Base-by-base conservation (phyloP, 495 filamentous ascomycete species). In the Achaetomiella virescens region DNA sequence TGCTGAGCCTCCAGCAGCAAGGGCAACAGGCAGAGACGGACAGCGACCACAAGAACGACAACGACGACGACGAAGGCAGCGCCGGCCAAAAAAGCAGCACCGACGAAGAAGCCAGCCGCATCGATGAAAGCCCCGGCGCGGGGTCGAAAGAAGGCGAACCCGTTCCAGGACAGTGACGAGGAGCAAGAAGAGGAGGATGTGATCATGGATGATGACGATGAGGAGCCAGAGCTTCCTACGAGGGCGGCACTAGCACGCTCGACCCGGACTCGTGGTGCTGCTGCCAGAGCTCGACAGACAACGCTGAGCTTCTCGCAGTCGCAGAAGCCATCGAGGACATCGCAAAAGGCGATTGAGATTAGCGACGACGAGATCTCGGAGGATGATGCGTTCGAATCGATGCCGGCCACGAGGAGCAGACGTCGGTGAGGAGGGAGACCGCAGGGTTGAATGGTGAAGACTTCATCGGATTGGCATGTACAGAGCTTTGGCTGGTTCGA, bases 291-390 rank as follows among this genome's bases (percentile, higher is more conserved):
- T n/a, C 54, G 77, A 43, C 91, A 97, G 68, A 81, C 87, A 2
- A 91, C 75, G 12, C 71, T 96, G 17, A 84, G 79, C 64, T 96
- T 96, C 64, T 81, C 82, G 8, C 79, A 81, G 33, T 70, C 78
- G 2, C 81, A 84, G 35, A 77, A 75, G 44, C 70, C 75, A 14
- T n/a, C n/a, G n/a, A 74, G 66, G 61, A 70, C 66, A 63, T 41
- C 65, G 41, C 69, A 71, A 68, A 72, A 72, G 69, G 72, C 63
- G 52, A 69, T 70, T 65, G 77, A 85, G 60, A 79, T 86, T 54
- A 83, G 89, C 56, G 87, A 88, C 58, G 88, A 90, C 61, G 87
- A 87, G 54, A 89, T 90, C 6, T 84, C 81, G 1, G 85, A 86
- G 37, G 82, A 83, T 53, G 90, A 96, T 74, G 90, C 87, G 1